A percentile compares a stretch with the other conserved stretches of the same genome.
These are phyloP conservation scores for Tylopilus plumbeoviolaceoides DNA, from an alignment of 768 basidiomycete species.

Conservation along the genomic window DNA sequence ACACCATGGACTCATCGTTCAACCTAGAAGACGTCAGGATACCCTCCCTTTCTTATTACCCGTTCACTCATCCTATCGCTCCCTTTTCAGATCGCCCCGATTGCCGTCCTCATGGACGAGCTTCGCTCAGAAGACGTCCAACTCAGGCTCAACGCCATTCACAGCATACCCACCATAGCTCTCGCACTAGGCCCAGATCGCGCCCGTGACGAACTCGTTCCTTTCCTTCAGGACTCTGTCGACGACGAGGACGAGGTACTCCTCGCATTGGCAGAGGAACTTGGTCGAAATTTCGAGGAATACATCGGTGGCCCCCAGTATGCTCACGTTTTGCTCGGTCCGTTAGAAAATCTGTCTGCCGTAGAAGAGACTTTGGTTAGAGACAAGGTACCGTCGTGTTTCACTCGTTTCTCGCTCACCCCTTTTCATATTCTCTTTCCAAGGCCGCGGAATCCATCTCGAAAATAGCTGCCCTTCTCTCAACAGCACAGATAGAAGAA, in stretches of 20 bases:
- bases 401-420: neutral
- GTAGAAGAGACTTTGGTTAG: slow-evolving; percentile 98
- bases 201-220: slow-evolving; percentile 90
- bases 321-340: slow-evolving; percentile 85
- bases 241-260: slow-evolving; percentile 99
- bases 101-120: slow-evolving; percentile 97
- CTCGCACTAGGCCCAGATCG: slow-evolving; percentile 94
- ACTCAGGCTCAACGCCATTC: slow-evolving; percentile 92
- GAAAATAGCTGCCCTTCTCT: slow-evolving; percentile 77
- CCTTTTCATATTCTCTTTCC: slow-evolving; percentile 10
- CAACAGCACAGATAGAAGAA: slow-evolving; percentile 77
- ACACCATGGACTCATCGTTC: slow-evolving; percentile 61
- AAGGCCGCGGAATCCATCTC: slow-evolving; percentile 96
- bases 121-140: slow-evolving; percentile 97
- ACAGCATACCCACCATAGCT: slow-evolving; percentile 96
- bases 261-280: slow-evolving; percentile 90
- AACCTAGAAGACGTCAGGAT: slow-evolving; percentile 62
- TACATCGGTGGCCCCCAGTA: slow-evolving; percentile 88
- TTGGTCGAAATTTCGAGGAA: slow-evolving; percentile 89
- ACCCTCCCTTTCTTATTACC: neutral
- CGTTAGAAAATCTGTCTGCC: slow-evolving; percentile 91
- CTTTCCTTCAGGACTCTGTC: slow-evolving; percentile 97
- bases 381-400: slow-evolving; percentile 70
- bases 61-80: slow-evolving; percentile 11
- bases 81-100: slow-evolving; percentile 74